phyloP scores from a whole-genome alignment of 2,329 filamentous ascomycete genomes.

The Diplocarpon rosae region DNA sequence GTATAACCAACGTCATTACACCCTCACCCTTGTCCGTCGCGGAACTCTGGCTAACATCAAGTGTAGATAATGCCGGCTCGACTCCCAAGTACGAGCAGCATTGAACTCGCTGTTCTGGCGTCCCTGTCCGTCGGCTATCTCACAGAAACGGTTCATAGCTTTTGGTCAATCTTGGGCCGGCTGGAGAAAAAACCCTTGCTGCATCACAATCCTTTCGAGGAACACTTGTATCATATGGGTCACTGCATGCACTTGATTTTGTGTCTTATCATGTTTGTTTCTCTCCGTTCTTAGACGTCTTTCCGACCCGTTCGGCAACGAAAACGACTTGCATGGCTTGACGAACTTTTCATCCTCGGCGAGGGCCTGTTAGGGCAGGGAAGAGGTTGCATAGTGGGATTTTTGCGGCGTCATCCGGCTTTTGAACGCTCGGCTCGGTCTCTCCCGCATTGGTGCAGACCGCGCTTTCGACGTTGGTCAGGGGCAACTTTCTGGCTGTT shows the following conservation, averaged over 20 bases:
- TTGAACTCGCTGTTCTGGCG: constrained; percentile 14
- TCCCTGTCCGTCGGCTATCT: constrained; percentile 6
- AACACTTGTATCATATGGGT: constrained; percentile 28
- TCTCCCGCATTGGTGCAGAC: constrained; percentile 1
- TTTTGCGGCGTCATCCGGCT: constrained; percentile 14
- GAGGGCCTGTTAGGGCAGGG: constrained; percentile 9
- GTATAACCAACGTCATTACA: constrained; percentile 45
- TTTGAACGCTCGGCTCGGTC: constrained; percentile 6
- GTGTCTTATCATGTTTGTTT: constrained; percentile 21
- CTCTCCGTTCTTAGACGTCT: constrained; percentile 22
- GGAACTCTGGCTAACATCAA: constrained; percentile 17
- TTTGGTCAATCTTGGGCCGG: constrained; percentile 8
- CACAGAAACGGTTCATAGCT: constrained; percentile 6
- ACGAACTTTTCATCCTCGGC: constrained; percentile 21
- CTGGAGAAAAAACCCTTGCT: constrained; percentile 14
- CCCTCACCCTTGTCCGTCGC: constrained; percentile 14
- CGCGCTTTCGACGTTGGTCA: neutral
- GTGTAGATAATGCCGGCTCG: constrained; percentile 23
- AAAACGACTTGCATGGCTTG: constrained; percentile 26
- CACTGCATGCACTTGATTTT: constrained; percentile 25
- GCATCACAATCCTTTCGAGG: constrained; percentile 16
- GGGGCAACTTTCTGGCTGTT: too few species aligned
- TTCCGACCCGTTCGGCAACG: constrained; percentile 22
- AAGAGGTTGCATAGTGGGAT: constrained; percentile 20
- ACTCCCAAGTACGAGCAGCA: constrained; percentile 26